Conservation (phyloP, 2,329 filamentous ascomycete species). For the Talaromyces sp. region DNA sequence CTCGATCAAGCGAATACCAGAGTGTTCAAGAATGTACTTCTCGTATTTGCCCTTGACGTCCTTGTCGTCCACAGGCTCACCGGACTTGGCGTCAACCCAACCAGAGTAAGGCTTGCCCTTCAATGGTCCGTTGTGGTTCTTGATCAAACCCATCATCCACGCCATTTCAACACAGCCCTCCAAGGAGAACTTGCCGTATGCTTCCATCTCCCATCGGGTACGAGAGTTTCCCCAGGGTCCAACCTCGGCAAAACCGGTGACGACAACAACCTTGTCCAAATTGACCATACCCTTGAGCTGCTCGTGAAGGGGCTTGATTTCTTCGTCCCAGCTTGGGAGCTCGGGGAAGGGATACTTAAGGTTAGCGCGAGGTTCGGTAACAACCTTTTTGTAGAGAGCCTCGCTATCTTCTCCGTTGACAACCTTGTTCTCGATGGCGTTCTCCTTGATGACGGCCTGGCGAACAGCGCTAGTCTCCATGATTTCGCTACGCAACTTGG, state of each 20-base stretch:
- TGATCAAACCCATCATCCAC: slow-evolving; percentile 99
- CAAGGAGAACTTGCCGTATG: slow-evolving; percentile 90
- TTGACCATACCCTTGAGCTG: slow-evolving; percentile 97
- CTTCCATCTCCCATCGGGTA: slow-evolving; percentile 99
- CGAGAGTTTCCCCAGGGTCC: slow-evolving; percentile 94
- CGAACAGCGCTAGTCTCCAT: slow-evolving; percentile 94
- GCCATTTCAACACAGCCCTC: slow-evolving; percentile 99
- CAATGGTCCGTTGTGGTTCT: slow-evolving; percentile 93
- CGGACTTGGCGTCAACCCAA: slow-evolving; percentile 91
- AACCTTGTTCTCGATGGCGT: slow-evolving; percentile 92
- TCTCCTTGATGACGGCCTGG: slow-evolving; percentile 92
- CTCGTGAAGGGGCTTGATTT: slow-evolving; percentile 83
- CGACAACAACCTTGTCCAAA: slow-evolving; percentile 94
- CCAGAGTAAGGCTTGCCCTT: slow-evolving; percentile 97
- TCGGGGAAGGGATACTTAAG: slow-evolving; percentile 95
- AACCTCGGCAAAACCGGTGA: slow-evolving; percentile 93
- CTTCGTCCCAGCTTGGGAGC: slow-evolving; percentile 86
- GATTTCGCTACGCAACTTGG: slow-evolving; percentile 86
- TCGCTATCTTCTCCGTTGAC: slow-evolving; percentile 93
- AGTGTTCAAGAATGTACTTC: slow-evolving; percentile 92
- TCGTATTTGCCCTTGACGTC: slow-evolving; percentile 98
- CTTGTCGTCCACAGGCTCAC: slow-evolving; percentile 95
- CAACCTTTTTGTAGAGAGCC: slow-evolving; percentile 90
- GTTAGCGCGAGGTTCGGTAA: slow-evolving; percentile 90
- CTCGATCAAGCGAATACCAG: slow-evolving; percentile 95